Base-by-base conservation (phyloP, 2,329 filamentous ascomycete genomes). In the Sporothrix globosa region DNA sequence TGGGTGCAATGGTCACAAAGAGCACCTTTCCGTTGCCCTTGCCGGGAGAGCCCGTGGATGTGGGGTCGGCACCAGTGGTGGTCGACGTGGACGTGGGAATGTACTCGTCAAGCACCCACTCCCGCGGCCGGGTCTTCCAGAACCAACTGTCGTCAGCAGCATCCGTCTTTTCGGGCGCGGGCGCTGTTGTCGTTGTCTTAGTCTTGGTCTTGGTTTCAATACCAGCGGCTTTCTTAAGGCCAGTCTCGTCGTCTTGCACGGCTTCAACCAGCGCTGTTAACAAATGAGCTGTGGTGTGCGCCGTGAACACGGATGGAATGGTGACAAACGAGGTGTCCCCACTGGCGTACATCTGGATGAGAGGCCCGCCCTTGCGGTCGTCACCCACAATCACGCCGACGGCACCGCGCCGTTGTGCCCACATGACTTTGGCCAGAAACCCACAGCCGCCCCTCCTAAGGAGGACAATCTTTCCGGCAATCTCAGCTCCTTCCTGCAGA, bases 341-440 rank as follows among this genome's bases (percentile, higher is more conserved):
- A 76, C 92, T 89, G n/a, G 96, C 96, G 79, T 97, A 98, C 96
- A 99, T 99, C 75, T 96, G 96, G 67, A 98, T 92, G 72, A 99
- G 82, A 48, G 91, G 91, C 4, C 93, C 94, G 58, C 95, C 95
- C 72, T 92, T 91, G 71, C 92, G 91, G 79, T 97, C 92, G 79
- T 99, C 96, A 34, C 96, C 96, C 3, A 99, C 94, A 74, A 99
- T 96, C 72, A 99, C 84, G 48, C 92, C 96, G 72, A 93, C 86
- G 24, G 91, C 96, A 30, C 96, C 96, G 77, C 96, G 88, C 72
- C 93, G 87, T 79, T 99, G 96, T 14, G 92, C 93, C 96, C 96
- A 99, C 82, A 96, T 95, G 73, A 96, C 93, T 81, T 99, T 99
- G 78, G 98, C 95, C 72, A 97, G 81, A 79, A 99, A 99, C 5